These are phyloP conservation scores for Stenogyne calaminthoides DNA, from an alignment of 305 asterid genomes.

Conservation along the genomic window DNA sequence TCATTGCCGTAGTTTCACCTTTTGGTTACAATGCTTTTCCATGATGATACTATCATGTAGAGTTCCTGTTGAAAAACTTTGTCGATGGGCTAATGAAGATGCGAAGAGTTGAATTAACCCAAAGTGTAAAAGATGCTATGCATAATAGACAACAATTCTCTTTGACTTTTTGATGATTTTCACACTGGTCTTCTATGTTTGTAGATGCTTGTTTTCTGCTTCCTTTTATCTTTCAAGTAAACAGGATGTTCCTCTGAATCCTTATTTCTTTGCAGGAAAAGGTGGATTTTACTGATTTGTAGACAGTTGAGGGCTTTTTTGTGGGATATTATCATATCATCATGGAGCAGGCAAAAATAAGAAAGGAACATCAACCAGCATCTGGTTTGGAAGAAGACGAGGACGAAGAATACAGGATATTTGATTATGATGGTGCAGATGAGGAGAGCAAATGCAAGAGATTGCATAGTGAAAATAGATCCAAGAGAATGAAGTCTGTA, in stretches of 20 bases:
- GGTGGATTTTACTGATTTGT: background rate
- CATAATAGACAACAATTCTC: too few species aligned
- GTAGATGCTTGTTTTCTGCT: background rate
- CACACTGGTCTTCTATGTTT: too few species aligned
- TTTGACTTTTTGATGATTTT: too few species aligned
- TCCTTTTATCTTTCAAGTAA: slow-evolving; percentile 11
- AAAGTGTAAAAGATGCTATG: too few species aligned
- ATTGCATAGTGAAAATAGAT: background rate
- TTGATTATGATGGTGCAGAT: slow-evolving; percentile 49
- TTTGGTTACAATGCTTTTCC: background rate
- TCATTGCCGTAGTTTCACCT: background rate
- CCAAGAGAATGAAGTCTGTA: too few species aligned
- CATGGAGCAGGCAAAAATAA: too few species aligned
- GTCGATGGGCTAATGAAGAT: too few species aligned
- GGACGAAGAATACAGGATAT: slow-evolving; percentile 45
- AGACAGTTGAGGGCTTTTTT: too few species aligned
- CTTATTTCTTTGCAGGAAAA: background rate
- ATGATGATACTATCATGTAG: slow-evolving; percentile 1
- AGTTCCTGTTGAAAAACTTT: too few species aligned
- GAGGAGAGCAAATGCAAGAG: slow-evolving; percentile 30
- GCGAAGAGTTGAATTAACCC: too few species aligned
- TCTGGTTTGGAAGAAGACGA: background rate
- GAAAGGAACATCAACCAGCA: too few species aligned
- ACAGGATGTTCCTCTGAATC: slow-evolving; percentile 1
- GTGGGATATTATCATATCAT: too few species aligned